Conservation (phyloP, 495 filamentous ascomycete genomes). For the Staphylotrichum longicolle region DNA sequence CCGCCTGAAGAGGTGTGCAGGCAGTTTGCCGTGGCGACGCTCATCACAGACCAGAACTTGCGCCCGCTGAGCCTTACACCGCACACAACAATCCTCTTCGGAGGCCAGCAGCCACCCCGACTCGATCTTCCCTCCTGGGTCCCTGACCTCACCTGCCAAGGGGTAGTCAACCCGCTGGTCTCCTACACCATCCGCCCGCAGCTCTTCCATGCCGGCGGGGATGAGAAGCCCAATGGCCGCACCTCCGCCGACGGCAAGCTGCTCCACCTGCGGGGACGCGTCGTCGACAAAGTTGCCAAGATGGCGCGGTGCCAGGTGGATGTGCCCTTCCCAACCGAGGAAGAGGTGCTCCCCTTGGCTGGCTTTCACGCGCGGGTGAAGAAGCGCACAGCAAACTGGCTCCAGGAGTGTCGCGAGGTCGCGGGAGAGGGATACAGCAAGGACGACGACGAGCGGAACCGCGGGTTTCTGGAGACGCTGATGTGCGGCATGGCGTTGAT, state of each 20-base stretch:
- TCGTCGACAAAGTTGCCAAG: constrained; percentile 23
- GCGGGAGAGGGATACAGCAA: background rate
- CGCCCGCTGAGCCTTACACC: constrained; percentile 10
- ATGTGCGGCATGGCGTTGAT: constrained; percentile 20
- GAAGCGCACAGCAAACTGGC: constrained; percentile 5
- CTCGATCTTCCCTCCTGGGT: constrained; percentile 30
- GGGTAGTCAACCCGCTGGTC: constrained; percentile 20
- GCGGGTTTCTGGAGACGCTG: constrained; percentile 18
- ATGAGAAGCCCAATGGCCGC: constrained; percentile 9
- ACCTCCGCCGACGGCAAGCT: constrained; percentile 22
- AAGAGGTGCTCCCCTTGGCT: constrained; percentile 3
- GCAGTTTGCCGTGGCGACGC: constrained; percentile 14
- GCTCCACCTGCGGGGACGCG: constrained; percentile 23
- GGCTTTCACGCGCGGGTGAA: constrained; percentile 1
- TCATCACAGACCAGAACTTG: constrained; percentile 5
- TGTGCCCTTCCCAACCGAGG: constrained; percentile 10
- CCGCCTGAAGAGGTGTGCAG: constrained; percentile 12
- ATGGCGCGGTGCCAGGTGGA: constrained; percentile 3
- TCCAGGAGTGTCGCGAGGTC: background rate
- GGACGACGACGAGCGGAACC: background rate
- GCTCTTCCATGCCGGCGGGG: constrained; percentile 26
- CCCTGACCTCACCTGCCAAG: constrained; percentile 27
- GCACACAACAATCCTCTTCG: background rate
- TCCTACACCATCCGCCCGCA: constrained; percentile 30
- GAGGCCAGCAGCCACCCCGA: background rate